Percentiles rank a stretch among this genome's conserved stretches.
phyloP scores from a whole-genome alignment of 257 asterid genomes.

The Solanum acaule region DNA sequence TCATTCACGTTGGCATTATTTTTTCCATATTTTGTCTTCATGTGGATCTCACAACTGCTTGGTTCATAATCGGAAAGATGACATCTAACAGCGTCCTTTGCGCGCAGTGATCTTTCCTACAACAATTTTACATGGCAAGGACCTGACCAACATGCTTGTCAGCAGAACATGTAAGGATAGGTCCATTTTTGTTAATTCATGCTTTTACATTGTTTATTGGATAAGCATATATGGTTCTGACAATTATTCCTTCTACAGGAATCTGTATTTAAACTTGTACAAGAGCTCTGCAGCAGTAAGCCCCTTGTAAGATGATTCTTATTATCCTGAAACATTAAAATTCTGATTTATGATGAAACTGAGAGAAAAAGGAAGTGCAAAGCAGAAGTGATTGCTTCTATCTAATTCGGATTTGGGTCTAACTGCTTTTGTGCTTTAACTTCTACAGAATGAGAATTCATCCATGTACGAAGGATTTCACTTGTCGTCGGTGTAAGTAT shows the following conservation, averaged over 20 bases:
- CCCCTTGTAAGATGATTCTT: slow-evolving; percentile 40
- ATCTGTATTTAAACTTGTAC: slow-evolving; percentile 53
- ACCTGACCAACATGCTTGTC: slow-evolving; percentile 60
- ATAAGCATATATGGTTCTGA: neutral
- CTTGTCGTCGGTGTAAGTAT: slow-evolving; percentile 33
- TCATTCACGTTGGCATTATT: neutral
- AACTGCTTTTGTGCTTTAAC: slow-evolving; percentile 6
- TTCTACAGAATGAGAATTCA: slow-evolving; percentile 25
- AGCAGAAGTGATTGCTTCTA: neutral
- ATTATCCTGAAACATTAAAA: neutral
- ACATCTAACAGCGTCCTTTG: neutral
- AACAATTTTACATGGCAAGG: slow-evolving; percentile 79
- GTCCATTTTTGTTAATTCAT: neutral
- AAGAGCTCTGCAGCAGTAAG: slow-evolving; percentile 50
- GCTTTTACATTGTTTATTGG: neutral
- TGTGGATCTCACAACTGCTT: neutral
- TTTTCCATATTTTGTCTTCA: neutral
- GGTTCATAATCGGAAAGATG: neutral
- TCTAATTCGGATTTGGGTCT: slow-evolving; percentile 2
- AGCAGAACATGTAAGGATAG: slow-evolving; percentile 36
- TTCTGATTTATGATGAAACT: neutral
- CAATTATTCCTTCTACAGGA: slow-evolving; percentile 27
- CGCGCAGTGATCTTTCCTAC: slow-evolving; percentile 78
- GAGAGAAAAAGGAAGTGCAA: neutral
- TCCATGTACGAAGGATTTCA: slow-evolving; percentile 22